Evolutionary conservation across 176 grass and related monocot species (phyloP), one percentile per base, ranked within the genome.

Genomic region (Canna indica): DNA sequence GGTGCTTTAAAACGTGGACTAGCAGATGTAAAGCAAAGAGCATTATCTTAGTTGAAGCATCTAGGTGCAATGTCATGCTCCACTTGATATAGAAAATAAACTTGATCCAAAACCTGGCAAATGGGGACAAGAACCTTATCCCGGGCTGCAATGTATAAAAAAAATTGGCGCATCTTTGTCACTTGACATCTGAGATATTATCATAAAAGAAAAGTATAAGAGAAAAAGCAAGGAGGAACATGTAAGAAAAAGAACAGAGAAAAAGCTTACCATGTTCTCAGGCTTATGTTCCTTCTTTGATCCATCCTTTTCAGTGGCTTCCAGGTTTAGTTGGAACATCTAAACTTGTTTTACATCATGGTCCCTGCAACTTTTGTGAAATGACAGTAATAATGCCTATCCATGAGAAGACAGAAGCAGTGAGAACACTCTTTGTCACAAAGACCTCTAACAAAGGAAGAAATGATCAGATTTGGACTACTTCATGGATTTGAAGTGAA

Each of bases 121-220:
- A 66, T 26, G 63, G 63, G 63, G 34, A 66, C 63, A 38, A 36
- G 20, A 65, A 38, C 61, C 32, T 64, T 64, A 36, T 36, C 61
- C 61, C n/a, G 3, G 31, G 22, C 26, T 29, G 3, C 18, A 8
- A 59, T 25, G 14, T 12, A 28, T 29, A 8, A 22, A 54, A 44
- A 38, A 44, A 44, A 44, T 8, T 54, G 50, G 50, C 15, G 18
- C 17, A n/a, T 54, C 50, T 54, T 28, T 29, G 25, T 2, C 26
- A 13, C n/a, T 59, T 6, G 57, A 14, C 57, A 14, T 29, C 58
- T 30, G 58, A 28, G 27, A 60, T 60, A 30, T 30, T 13, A 54
- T 17, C 30, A 63, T 0, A 34, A 34, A 16, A 24, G 18, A 24
- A 66, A 39, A 66, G 17, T 20, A 39, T 38, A 3, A n/a, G 16